A percentile compares a stretch with the other conserved stretches of the same genome.
These are phyloP conservation scores for Leccinum longicurvipes DNA, from an alignment of 768 basidiomycete species.

Conservation along the genomic window DNA sequence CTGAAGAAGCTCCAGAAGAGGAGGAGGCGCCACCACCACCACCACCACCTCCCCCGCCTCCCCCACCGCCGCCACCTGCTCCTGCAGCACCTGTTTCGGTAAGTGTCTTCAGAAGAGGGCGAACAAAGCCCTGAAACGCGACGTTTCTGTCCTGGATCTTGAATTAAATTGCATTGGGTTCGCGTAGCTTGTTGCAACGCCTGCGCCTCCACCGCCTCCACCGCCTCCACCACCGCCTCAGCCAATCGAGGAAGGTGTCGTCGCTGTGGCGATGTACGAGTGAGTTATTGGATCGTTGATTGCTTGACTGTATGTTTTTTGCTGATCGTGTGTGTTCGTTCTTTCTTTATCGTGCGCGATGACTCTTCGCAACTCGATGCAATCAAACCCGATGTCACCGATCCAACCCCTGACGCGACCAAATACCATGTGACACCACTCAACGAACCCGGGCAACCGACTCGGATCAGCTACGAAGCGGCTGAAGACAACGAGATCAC, in stretches of 20 bases:
- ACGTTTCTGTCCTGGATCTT: too few relatives aligned
- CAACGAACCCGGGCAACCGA: conserved; percentile 3
- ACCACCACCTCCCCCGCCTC: conserved; percentile 57
- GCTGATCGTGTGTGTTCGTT: not conserved
- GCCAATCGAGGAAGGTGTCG: conserved; percentile 55
- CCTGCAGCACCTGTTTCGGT: conserved; percentile 42
- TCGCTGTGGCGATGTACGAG: conserved; percentile 70
- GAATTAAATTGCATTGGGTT: not conserved
- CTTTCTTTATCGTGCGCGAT: not conserved
- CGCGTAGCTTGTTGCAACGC: conserved; percentile 30
- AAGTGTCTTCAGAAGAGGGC: conserved; percentile 9
- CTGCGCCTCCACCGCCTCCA: too few relatives aligned
- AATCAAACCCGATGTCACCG: not conserved
- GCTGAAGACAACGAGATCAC: conserved; percentile 89
- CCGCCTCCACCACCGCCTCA: conserved; percentile 44
- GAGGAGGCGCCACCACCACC: conserved; percentile 48
- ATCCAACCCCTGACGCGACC: not conserved
- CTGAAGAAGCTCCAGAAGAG: conserved; percentile 39
- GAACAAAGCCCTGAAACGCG: too few relatives aligned
- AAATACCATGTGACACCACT: too few relatives aligned
- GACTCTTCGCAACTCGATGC: not conserved
- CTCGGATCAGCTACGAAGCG: conserved; percentile 68
- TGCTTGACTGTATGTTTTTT: not conserved
- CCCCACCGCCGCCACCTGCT: conserved; percentile 34
- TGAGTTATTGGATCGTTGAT: conserved; percentile 31